These are phyloP conservation scores for Pelargonium fulgidum DNA, from an alignment of 441 rosid species.

Conservation along the genomic window DNA sequence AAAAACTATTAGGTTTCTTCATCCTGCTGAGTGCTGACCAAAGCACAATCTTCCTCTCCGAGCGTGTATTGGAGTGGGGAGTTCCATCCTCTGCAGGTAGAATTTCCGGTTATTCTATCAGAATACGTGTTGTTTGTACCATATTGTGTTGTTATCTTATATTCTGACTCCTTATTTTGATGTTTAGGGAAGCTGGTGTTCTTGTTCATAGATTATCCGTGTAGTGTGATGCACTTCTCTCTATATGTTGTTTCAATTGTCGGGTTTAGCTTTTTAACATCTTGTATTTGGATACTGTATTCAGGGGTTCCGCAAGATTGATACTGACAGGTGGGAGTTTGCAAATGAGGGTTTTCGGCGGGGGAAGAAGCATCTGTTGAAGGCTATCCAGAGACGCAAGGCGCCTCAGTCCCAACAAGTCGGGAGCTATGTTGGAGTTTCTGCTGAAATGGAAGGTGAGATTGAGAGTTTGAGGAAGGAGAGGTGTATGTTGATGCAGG, in stretches of 20 bases:
- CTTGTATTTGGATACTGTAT: conserved; percentile 27
- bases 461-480: conserved; percentile 62
- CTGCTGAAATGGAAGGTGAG: conserved; percentile 45
- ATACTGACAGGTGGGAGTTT: conserved; percentile 84
- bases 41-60: conserved; percentile 24
- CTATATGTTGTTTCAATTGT: conserved; percentile 13
- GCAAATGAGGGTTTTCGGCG: conserved; percentile 71
- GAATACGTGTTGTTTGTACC: too few species aligned
- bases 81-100: conserved; percentile 42
- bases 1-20: too few species aligned
- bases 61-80: conserved; percentile 23
- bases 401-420: conserved; percentile 47
- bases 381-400: conserved; percentile 77
- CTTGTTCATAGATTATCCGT: neutral
- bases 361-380: conserved; percentile 70
- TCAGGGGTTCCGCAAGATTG: conserved; percentile 87
- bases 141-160: too few species aligned
- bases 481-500: conserved; percentile 52
- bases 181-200: too few species aligned
- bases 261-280: too few species aligned
- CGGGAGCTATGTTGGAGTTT: conserved; percentile 41
- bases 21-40: neutral
- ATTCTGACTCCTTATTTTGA: too few species aligned
- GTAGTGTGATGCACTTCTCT: conserved; percentile 11
- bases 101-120: conserved; percentile 22